phyloP scores from a whole-genome alignment of 768 basidiomycete genomes.

The Punctularia strigosozonata region DNA sequence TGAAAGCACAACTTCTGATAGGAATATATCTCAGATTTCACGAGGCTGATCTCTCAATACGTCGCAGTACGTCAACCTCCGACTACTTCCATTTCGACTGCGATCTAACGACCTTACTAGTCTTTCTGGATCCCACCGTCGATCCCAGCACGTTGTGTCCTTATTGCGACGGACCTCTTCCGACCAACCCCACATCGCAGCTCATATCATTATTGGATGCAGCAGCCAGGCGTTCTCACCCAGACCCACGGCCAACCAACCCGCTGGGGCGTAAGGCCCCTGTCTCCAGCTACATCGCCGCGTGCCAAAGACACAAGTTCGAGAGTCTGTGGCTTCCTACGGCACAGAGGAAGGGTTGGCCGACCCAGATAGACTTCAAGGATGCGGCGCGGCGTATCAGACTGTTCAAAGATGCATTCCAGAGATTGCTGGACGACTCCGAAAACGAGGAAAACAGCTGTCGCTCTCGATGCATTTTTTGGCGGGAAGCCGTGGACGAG shows the following conservation, averaged over 20 bases:
- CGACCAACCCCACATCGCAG: conserved; percentile 45
- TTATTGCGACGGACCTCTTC: conserved; percentile 67
- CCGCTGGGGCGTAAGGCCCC: conserved; percentile 47
- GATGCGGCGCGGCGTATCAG: conserved; percentile 40
- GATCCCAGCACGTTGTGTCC: conserved; percentile 70
- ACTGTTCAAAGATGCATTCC: conserved; percentile 33
- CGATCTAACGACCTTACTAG: no score
- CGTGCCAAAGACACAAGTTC: conserved; percentile 73
- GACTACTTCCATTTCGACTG: no score
- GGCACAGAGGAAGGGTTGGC: conserved; percentile 66
- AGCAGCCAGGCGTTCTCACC: conserved; percentile 40
- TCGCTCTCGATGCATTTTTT: conserved; percentile 50
- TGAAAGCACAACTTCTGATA: no score
- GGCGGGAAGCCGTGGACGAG: conserved; percentile 52
- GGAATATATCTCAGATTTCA: no score
- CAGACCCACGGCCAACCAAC: conserved; percentile 58
- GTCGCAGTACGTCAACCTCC: no score
- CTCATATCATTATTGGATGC: conserved; percentile 41
- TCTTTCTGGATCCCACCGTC: conserved; percentile 34
- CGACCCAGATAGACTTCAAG: conserved; percentile 56
- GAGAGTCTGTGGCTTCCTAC: conserved; percentile 64
- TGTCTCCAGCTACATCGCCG: conserved; percentile 42
- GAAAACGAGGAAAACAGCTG: no score
- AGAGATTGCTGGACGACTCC: conserved; percentile 34
- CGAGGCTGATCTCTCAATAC: no score